Base-by-base conservation (phyloP, 2,329 filamentous ascomycete species). In the Pseudocercospora musae region DNA sequence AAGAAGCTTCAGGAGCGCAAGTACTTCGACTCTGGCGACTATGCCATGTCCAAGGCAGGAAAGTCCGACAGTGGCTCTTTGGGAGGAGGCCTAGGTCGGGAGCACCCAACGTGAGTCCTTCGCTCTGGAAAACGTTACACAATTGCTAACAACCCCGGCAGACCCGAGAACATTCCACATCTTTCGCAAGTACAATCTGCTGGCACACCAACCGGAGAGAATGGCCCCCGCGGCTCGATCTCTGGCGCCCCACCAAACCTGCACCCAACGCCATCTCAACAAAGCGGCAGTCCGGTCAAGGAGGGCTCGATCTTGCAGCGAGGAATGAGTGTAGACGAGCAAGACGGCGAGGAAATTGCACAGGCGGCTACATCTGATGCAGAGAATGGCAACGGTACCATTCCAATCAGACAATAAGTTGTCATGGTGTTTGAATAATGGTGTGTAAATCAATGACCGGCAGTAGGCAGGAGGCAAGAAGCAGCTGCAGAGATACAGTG, bases 1-100 rank as follows among this genome's bases (percentile, higher is more conserved):
- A 98, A 98, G 84, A 96, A 98, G 77, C 87, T 98, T 76, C 97
- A 97, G 85, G 95, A 98, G 78, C 93, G 95, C 82, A 99, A 96
- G 81, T 96, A 96, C 82, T 96, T 96, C 78, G 92, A 96, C 81
- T 95, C 90, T 61, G 92, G 92, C 73, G 93, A 96, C 81, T 96
- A 96, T 76, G 92, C 92, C 74, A 88, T 96, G 79, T 94, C 90
- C 78, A 96, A 96, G 82, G 95, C 95, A 63, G 95, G 95, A 79
- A 98, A 98, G 82, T 91, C 93, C 74, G 90, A 95, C 75, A 90
- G 95, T 73, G 94, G 96, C 29, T 56, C 64, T 8, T 61, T 75
- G 11, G 91, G 96, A 64, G 96, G 94, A 75, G 89, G 89, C 73
- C 91, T 99, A 74, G 95, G 95, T 73, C 93, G 91, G 73, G 89